phyloP scores from a whole-genome alignment of 345 rosid genomes.

The Triadica sebifera region DNA sequence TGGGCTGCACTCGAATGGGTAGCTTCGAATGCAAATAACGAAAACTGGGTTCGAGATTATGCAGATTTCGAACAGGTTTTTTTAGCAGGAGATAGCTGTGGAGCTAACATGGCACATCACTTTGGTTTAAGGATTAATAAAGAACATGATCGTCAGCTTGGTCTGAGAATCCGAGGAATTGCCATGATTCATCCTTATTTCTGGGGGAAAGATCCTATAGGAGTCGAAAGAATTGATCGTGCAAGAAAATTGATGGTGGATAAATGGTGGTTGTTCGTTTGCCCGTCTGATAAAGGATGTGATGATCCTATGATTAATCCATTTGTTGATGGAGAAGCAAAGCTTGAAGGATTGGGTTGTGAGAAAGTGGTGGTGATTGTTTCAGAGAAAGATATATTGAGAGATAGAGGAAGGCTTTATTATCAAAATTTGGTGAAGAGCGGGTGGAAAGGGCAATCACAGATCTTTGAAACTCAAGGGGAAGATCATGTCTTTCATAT shows the following conservation, averaged over 20 bases:
- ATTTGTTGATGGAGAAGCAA: slow-evolving; percentile 48
- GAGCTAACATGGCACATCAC: slow-evolving; percentile 72
- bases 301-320: slow-evolving; percentile 87
- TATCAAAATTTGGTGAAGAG: slow-evolving; percentile 47
- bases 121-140: slow-evolving; percentile 40
- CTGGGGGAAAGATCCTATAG: slow-evolving; percentile 50
- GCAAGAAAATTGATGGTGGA: slow-evolving; percentile 66
- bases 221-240: slow-evolving; percentile 45
- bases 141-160: slow-evolving; percentile 4
- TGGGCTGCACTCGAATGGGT: slow-evolving; percentile 61
- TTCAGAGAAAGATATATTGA: slow-evolving; percentile 63
- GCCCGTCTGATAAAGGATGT: slow-evolving; percentile 60
- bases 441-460: slow-evolving; percentile 48
- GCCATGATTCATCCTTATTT: slow-evolving; percentile 72
- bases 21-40: slow-evolving; percentile 25
- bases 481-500: slow-evolving; percentile 77
- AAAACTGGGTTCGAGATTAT: slow-evolving; percentile 48
- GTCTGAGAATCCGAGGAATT: slow-evolving; percentile 50
- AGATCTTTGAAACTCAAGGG: slow-evolving; percentile 53
- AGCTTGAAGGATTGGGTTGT: slow-evolving; percentile 46
- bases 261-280: slow-evolving; percentile 71
- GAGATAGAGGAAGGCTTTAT: slow-evolving; percentile 60
- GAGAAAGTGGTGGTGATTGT: slow-evolving; percentile 48
- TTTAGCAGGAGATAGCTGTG: slow-evolving; percentile 73
- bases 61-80: slow-evolving; percentile 46